Evolutionary conservation across 352 stramenopile species (phyloP).

Genomic region (Globisporangium carolinianum): DNA sequence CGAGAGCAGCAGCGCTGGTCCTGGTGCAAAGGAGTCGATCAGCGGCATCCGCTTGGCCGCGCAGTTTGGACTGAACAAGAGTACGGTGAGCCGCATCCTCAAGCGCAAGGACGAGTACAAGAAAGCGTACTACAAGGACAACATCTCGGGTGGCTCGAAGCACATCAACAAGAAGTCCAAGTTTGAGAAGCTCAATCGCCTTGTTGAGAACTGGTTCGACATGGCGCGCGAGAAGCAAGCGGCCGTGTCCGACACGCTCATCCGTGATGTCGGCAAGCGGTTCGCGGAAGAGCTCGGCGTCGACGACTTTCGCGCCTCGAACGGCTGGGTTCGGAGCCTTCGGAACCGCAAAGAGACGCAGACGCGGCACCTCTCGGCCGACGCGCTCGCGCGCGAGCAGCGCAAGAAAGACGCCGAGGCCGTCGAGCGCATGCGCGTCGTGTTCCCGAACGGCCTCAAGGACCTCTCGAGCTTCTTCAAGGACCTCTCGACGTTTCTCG

Average conservation of each 20-base stretch:
- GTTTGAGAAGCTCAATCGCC: conserved; percentile 75
- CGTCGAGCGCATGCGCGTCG: conserved; percentile 57
- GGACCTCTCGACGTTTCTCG: conserved; percentile 61
- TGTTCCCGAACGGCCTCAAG: conserved; percentile 68
- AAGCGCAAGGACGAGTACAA: conserved; percentile 86
- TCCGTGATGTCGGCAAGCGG: conserved; percentile 65
- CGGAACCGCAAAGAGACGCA: conserved; percentile 73
- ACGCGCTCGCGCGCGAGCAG: conserved; percentile 49
- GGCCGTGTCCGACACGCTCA: conserved; percentile 60
- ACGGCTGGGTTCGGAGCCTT: conserved; percentile 74
- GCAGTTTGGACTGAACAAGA: conserved; percentile 79
- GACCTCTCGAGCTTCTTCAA: conserved; percentile 74
- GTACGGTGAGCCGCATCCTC: conserved; percentile 76
- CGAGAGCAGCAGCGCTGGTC: conserved; percentile 10
- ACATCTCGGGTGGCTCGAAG: conserved; percentile 75
- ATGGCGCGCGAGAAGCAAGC: conserved; percentile 69
- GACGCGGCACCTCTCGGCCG: conserved; percentile 39
- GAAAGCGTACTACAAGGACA: conserved; percentile 84
- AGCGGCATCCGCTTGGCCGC: conserved; percentile 67
- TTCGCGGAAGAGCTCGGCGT: conserved; percentile 72
- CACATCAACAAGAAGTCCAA: conserved; percentile 87
- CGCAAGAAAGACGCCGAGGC: conserved; percentile 68
- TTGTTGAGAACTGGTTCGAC: conserved; percentile 83
- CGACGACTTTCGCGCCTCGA: conserved; percentile 68
- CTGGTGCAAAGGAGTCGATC: conserved; percentile 37